A percentile compares a stretch with the other conserved stretches of the same genome.
Evolutionary conservation across 1,284 basidiomycete genomes (phyloP).

Genomic region (Naganishia sp.): DNA sequence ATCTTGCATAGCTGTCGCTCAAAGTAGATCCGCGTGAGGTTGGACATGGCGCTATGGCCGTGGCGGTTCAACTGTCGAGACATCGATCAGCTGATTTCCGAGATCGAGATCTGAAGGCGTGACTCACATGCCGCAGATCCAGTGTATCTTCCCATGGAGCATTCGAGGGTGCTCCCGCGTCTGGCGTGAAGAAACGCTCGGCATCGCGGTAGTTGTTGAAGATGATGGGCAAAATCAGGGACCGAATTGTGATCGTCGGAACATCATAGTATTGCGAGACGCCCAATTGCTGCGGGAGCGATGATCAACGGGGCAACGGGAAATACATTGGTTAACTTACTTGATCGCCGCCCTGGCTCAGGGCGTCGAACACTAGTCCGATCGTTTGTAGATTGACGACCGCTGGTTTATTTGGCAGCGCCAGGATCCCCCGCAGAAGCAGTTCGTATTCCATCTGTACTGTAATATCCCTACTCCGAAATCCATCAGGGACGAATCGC

Average conservation of each 20-base stretch:
- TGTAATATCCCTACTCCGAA: slow-evolving; percentile 10
- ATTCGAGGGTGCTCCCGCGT: not conserved
- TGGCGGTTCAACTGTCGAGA: slow-evolving; percentile 15
- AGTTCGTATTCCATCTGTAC: slow-evolving; percentile 45
- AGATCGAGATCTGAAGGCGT: too few relatives aligned
- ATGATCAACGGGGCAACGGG: not conserved
- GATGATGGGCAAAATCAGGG: slow-evolving; percentile 22
- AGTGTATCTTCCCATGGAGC: slow-evolving; percentile 1
- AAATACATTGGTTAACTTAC: not conserved
- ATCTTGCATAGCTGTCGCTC: slow-evolving; percentile 49
- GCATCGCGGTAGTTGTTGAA: slow-evolving; percentile 21
- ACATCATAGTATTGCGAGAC: slow-evolving; percentile 30
- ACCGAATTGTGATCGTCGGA: slow-evolving; percentile 21
- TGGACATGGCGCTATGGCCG: slow-evolving; percentile 45
- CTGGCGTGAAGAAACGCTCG: slow-evolving; percentile 17
- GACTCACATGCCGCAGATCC: slow-evolving; percentile 12
- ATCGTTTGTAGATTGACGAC: slow-evolving; percentile 49
- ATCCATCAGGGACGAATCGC: not conserved
- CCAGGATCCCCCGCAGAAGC: slow-evolving; percentile 44
- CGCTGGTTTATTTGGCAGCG: slow-evolving; percentile 46
- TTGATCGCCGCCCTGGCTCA: slow-evolving; percentile 25
- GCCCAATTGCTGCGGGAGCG: slow-evolving; percentile 14
- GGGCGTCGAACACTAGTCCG: slow-evolving; percentile 22
- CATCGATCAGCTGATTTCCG: not conserved
- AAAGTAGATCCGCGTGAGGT: slow-evolving; percentile 45